phyloP scores from a whole-genome alignment of 1,284 basidiomycete genomes.

The Irpex lacteus region DNA sequence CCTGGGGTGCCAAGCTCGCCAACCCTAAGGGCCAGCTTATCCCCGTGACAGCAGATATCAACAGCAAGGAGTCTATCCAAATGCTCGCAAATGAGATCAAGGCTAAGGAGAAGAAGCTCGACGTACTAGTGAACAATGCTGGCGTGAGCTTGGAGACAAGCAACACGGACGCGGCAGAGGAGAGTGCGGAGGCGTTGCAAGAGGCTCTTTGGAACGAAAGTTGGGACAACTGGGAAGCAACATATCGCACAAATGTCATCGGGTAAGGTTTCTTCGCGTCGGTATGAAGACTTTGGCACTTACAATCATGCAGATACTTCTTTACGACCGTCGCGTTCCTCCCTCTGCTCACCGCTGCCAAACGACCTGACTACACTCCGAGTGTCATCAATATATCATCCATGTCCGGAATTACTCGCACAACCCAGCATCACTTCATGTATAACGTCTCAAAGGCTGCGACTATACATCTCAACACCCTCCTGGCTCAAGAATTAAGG shows the following conservation, averaged over 20 bases:
- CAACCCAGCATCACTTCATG: constrained; percentile 36
- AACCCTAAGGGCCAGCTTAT: constrained; percentile 34
- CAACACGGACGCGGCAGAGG: constrained; percentile 30
- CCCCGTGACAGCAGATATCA: constrained; percentile 22
- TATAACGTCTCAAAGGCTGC: constrained; percentile 39
- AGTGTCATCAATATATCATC: constrained; percentile 37
- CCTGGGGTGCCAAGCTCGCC: constrained; percentile 24
- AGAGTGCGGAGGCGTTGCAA: constrained; percentile 28
- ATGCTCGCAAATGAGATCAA: constrained; percentile 30
- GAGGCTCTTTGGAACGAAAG: constrained; percentile 33
- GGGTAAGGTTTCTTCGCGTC: constrained; percentile 19
- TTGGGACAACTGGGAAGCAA: constrained; percentile 32
- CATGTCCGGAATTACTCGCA: constrained; percentile 36
- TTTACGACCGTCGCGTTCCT: constrained; percentile 37
- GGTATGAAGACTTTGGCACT: constrained; percentile 3
- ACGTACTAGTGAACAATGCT: constrained; percentile 39
- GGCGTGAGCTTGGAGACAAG: constrained; percentile 30
- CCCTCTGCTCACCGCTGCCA: constrained; percentile 34
- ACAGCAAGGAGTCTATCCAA: constrained; percentile 32
- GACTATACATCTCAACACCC: constrained; percentile 34
- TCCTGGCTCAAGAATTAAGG: constrained; percentile 37
- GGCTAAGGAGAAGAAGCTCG: constrained; percentile 33
- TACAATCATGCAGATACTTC: constrained; percentile 24
- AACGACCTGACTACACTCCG: constrained; percentile 25
- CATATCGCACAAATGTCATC: constrained; percentile 36